These are phyloP conservation scores for Botrytis galanthina DNA, from an alignment of 2,329 filamentous ascomycete genomes.

Conservation along the genomic window DNA sequence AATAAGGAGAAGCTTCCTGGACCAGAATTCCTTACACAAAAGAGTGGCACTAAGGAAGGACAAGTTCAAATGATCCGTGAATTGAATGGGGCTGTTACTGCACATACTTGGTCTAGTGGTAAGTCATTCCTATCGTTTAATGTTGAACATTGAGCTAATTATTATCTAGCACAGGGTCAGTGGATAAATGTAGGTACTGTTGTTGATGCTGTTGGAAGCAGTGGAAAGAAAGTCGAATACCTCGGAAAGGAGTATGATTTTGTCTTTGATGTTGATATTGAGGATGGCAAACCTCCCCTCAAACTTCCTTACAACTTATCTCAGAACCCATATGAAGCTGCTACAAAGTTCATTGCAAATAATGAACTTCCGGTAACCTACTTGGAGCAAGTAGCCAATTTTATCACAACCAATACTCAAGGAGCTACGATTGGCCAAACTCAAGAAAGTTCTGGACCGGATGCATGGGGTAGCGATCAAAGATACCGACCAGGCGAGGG, in stretches of 20 bases:
- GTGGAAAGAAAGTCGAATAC: slow-evolving; percentile 70
- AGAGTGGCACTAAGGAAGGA: slow-evolving; percentile 90
- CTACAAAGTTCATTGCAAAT: slow-evolving; percentile 84
- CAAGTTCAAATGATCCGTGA: slow-evolving; percentile 92
- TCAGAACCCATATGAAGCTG: slow-evolving; percentile 88
- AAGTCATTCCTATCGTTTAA: slow-evolving; percentile 5
- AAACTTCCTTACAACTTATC: slow-evolving; percentile 94
- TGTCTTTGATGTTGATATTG: slow-evolving; percentile 94
- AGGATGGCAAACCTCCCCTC: slow-evolving; percentile 86
- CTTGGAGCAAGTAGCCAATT: slow-evolving; percentile 87
- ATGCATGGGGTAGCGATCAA: slow-evolving; percentile 76
- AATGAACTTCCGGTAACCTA: slow-evolving; percentile 87
- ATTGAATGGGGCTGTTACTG: slow-evolving; percentile 75
- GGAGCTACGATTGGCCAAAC: slow-evolving; percentile 75
- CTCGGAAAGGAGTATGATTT: slow-evolving; percentile 90
- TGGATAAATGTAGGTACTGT: slow-evolving; percentile 94
- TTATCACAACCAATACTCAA: slow-evolving; percentile 86
- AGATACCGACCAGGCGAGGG: slow-evolving; percentile 78
- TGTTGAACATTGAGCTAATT: slow-evolving; percentile 13
- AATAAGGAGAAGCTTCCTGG: slow-evolving; percentile 92
- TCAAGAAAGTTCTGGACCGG: slow-evolving; percentile 45
- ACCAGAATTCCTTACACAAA: slow-evolving; percentile 77
- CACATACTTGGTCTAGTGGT: slow-evolving; percentile 76
- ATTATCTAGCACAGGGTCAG: slow-evolving; percentile 53
- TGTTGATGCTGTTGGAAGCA: slow-evolving; percentile 82